A percentile compares a stretch with the other conserved stretches of the same genome.
These are phyloP conservation scores for Komagataella mondaviorum DNA, from an alignment of 805 yeast species.

Conservation along the genomic window DNA sequence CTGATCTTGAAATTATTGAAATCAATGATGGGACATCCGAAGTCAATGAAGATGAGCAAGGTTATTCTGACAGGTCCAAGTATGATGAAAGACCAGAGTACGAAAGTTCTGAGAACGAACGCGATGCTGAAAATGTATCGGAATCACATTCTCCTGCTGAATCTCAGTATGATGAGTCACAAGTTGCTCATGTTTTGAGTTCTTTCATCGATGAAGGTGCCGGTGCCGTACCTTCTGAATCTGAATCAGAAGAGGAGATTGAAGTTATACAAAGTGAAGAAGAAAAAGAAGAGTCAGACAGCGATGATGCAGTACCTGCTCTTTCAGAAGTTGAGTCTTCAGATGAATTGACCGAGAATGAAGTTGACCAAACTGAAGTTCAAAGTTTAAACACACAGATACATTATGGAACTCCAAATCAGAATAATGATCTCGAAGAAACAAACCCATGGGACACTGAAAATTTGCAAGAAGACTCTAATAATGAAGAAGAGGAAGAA, in stretches of 20 bases:
- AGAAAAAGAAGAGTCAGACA: neutral
- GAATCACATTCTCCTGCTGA: neutral
- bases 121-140: neutral
- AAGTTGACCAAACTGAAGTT: neutral
- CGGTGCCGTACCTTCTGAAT: too few species aligned
- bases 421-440: neutral
- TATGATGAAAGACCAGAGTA: neutral
- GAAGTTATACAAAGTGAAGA: neutral
- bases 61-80: neutral
- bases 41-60: neutral
- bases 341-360: neutral
- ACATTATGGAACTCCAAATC: neutral
- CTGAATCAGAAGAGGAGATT: neutral
- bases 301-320: neutral
- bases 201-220: neutral
- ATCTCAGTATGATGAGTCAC: neutral
- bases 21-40: neutral
- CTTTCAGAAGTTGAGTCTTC: too few species aligned
- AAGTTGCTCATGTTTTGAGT: neutral
- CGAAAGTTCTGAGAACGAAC: neutral
- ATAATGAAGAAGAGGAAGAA: constrained; percentile 3
- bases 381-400: neutral
- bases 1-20: constrained; percentile 1
- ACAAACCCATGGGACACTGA: neutral
- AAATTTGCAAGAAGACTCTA: constrained; percentile 6